Base-by-base conservation (phyloP, 371 early-diverging fungal species). In the Nematocida displodere region DNA sequence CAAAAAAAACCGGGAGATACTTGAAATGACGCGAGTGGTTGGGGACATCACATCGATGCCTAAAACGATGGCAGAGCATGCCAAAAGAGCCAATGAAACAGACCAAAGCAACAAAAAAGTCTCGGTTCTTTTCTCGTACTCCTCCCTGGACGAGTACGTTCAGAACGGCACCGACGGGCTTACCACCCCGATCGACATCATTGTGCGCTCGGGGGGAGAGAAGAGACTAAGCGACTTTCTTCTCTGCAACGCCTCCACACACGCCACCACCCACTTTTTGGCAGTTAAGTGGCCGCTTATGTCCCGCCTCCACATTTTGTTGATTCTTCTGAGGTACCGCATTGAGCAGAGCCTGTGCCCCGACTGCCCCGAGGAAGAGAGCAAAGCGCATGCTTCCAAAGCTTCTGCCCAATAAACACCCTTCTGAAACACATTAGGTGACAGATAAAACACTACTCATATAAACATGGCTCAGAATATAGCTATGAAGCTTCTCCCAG, bases 191-290 rank as follows among this genome's bases (percentile, higher is more conserved):
- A 86, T 37, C 61, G 97, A 98, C 80, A 85, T 98, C n/a, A 81
- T 96, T 54, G 87, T 98, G 34, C 87, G 99, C 61, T 96, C 99
- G 1, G 91, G 92, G 7, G 95, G 96, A 8, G 95, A 96, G 83
- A 88, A 89, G 17, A 86, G 99, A 22, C 85, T 98, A 46, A 92
- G 92, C 77, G 96, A 97, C 83, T 98, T 92, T 82, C 82, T 98
- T 85, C 85, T 97, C 44, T 93, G 93, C 91, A 95, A 95, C 86
- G 87, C 86, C 56, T 66, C 78, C 39, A 62, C 34, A 29, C 66
- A 78, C 20, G 36, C 78, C 15, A 64, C 40, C 15, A 26, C 82
- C 29, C 53, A 44, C 44, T 84, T 82, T 44, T 39, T 82, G 20
- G 55, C 71, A 29, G n/a, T 49, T 3, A 58, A 79, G 8, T 84